Base-by-base conservation (phyloP, 228 moss, liverwort and hornwort species). In the Sphagnum fallax region DNA sequence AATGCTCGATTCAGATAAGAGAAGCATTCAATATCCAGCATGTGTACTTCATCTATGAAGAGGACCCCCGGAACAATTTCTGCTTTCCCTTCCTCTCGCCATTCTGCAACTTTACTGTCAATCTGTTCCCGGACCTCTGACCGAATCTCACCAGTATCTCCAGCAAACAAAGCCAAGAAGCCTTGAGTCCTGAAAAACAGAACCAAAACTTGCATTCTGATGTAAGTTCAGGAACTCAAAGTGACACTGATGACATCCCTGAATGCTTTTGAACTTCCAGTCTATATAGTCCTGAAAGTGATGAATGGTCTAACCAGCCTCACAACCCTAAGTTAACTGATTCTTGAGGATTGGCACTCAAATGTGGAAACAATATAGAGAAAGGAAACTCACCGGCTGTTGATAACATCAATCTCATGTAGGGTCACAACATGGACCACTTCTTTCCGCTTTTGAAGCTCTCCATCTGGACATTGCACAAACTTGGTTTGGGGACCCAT, bases 401-500 rank as follows among this genome's bases (percentile, higher is more conserved):
- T 94, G 75, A 94, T 91, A 6, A 94, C 94, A 65, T 94, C 94
- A 50, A 91, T 90, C 62, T 94, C 94, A 61, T 91, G 94, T 47
- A 91, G 75, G 1, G 91, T 94, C 9, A 91, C 91, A 0, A 94
- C 90, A 47, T 91, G 94, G 8, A 94, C 91, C 12, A 91, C 81
- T 66, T 94, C 94, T 75, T 91, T 94, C 67, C 87, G 86, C 74
- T 90, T 91, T 16, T 90, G 91, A 10, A 94, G 83, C 67, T 94
- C 94, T 63, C 94, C 94, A 58, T 94, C 88, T 0, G 91, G 94
- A 61, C 94, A 91, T 49, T 91, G 90, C 2, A 94, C 91, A 64
- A 91, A 94, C 72, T 90, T 94, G 10, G 94, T 94, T 53, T 91
- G 84, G 4, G 94, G 94, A 52, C 94, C 94, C 91, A 94, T 90